Evolutionary conservation across 1,284 basidiomycete species (phyloP).

Genomic region (Sporisorium graminicola): DNA sequence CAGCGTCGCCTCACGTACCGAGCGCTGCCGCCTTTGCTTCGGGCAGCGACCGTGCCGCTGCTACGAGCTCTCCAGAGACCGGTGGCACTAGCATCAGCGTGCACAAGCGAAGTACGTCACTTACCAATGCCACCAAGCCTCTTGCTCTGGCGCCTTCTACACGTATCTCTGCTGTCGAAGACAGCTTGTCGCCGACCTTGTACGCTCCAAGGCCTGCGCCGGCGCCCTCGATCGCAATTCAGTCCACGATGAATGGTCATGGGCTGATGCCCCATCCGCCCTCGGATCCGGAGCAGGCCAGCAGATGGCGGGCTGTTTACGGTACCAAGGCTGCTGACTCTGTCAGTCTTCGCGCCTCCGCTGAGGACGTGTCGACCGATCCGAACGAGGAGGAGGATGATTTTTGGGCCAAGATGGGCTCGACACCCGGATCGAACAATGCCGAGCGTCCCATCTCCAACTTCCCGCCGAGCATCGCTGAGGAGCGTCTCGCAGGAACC

Average conservation of each 20-base stretch:
- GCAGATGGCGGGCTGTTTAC: slow-evolving; percentile 49
- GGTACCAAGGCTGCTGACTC: slow-evolving; percentile 35
- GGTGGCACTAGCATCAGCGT: slow-evolving; percentile 32
- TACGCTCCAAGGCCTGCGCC: slow-evolving; percentile 32
- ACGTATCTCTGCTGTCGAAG: slow-evolving; percentile 9
- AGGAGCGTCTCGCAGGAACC: slow-evolving; percentile 37
- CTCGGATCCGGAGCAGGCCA: slow-evolving; percentile 37
- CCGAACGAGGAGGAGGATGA: slow-evolving; percentile 56
- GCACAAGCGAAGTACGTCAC: slow-evolving; percentile 33
- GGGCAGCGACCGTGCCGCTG: slow-evolving; percentile 28
- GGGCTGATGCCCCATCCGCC: slow-evolving; percentile 39
- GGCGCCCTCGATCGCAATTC: slow-evolving; percentile 3
- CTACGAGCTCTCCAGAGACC: slow-evolving; percentile 36
- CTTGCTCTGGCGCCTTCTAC: slow-evolving; percentile 8
- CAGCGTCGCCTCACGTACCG: slow-evolving; percentile 19
- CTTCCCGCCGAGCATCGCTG: slow-evolving; percentile 34
- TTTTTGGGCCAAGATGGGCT: slow-evolving; percentile 58
- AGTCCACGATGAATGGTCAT: slow-evolving; percentile 5
- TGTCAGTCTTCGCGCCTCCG: slow-evolving; percentile 29
- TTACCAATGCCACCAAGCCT: slow-evolving; percentile 18
- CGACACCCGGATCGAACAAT: slow-evolving; percentile 9
- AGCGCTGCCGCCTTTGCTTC: slow-evolving; percentile 26
- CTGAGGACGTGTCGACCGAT: slow-evolving; percentile 26
- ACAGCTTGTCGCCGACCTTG: slow-evolving; percentile 12
- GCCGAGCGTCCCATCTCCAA: slow-evolving; percentile 30